These are phyloP conservation scores for Colletotrichum godetiae DNA, from an alignment of 2,329 filamentous ascomycete genomes.

Conservation along the genomic window DNA sequence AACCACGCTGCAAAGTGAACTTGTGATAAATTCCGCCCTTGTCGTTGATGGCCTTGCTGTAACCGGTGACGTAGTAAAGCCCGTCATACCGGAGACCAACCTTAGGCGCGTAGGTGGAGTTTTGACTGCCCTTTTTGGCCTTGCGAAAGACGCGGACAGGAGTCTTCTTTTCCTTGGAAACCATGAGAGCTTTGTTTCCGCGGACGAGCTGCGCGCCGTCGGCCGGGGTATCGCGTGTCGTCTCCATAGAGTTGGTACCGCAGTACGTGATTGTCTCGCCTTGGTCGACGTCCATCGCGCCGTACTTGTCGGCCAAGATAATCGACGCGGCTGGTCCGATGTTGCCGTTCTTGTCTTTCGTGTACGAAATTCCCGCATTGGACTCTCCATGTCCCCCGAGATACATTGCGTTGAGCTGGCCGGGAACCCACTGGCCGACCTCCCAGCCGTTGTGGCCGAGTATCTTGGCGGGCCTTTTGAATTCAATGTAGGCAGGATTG, in stretches of 20 bases:
- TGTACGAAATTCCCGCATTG: slow-evolving; percentile 64
- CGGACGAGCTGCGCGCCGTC: background rate
- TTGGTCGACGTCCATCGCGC: slow-evolving; percentile 40
- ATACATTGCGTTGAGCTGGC: slow-evolving; percentile 60
- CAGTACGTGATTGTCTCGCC: slow-evolving; percentile 42
- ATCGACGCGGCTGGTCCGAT: slow-evolving; percentile 58
- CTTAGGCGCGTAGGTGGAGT: slow-evolving; percentile 32
- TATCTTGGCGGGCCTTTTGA: slow-evolving; percentile 30
- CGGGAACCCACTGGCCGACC: slow-evolving; percentile 63
- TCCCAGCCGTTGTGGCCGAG: slow-evolving; percentile 46
- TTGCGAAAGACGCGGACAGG: slow-evolving; percentile 46
- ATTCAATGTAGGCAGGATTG: slow-evolving; percentile 26
- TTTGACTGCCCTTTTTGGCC: slow-evolving; percentile 11
- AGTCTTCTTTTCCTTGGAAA: slow-evolving; percentile 25
- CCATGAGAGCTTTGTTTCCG: slow-evolving; percentile 38
- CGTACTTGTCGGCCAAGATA: slow-evolving; percentile 56
- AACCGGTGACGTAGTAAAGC: slow-evolving; percentile 39
- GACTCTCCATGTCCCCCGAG: slow-evolving; percentile 64
- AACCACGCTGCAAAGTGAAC: slow-evolving; percentile 8
- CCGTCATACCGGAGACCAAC: slow-evolving; percentile 51
- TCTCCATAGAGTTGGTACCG: slow-evolving; percentile 38
- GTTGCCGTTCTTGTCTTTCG: slow-evolving; percentile 46
- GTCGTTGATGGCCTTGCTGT: slow-evolving; percentile 22
- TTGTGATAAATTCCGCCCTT: slow-evolving; percentile 36
- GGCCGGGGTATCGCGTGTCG: slow-evolving; percentile 23